Evolutionary conservation across 2,329 filamentous ascomycete species (phyloP).

Genomic region (Fusarium sp.): DNA sequence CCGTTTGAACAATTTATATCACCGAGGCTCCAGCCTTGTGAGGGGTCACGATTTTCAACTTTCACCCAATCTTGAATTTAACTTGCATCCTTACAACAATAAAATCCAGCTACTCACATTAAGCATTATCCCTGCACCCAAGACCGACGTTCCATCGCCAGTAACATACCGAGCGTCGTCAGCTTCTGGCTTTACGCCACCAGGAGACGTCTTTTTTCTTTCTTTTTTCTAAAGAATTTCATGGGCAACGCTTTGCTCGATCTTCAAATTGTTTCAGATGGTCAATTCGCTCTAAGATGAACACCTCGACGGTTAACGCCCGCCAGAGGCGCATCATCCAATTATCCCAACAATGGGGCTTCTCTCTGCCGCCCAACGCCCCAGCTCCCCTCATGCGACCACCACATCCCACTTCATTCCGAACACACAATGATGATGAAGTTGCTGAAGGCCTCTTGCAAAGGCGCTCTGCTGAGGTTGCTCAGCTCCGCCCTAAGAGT

Average conservation of each 20-base stretch:
- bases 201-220: not conserved
- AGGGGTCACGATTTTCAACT: slow-evolving; percentile 6
- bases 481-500: slow-evolving; percentile 53
- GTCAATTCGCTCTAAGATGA: slow-evolving; percentile 42
- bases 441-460: slow-evolving; percentile 66
- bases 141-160: slow-evolving; percentile 7
- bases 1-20: not conserved
- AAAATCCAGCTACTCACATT: not conserved
- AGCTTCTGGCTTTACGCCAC: slow-evolving; percentile 12
- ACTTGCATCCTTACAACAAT: slow-evolving; percentile 13
- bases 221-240: not conserved
- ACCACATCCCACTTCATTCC: slow-evolving; percentile 56
- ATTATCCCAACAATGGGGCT: slow-evolving; percentile 62
- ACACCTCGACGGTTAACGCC: slow-evolving; percentile 49
- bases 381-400: slow-evolving; percentile 56
- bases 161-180: not conserved
- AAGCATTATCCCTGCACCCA: not conserved
- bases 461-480: slow-evolving; percentile 53
- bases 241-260: not conserved
- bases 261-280: slow-evolving; percentile 23
- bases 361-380: slow-evolving; percentile 54
- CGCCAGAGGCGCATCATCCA: slow-evolving; percentile 61
- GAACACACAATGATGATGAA: slow-evolving; percentile 61
- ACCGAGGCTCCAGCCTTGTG: slow-evolving; percentile 27
- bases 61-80: slow-evolving; percentile 13